Evolutionary conservation across 2,329 filamentous ascomycete genomes (phyloP), one percentile per base, ranked within the genome.

Genomic region (Macroventuria anomochaeta): DNA sequence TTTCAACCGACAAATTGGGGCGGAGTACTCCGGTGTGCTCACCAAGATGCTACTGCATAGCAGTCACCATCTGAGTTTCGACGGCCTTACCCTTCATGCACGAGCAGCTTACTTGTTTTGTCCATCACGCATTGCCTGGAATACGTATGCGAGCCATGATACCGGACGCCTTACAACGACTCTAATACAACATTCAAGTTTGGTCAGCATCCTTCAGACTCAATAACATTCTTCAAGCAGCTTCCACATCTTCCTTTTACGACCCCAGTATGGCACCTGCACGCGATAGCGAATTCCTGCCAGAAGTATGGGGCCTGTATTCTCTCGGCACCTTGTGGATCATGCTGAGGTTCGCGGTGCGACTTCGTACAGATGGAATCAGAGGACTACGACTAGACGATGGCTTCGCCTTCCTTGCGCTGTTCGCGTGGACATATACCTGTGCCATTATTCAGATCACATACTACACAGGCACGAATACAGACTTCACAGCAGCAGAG

Each of bases 401-500:
- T 10, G 54, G 26, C 12, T 41, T 57, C 3, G 54, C 54, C 1
- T 28, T 53, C 2, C n/a, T 53, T 6, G 54, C 48, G 0, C 6
- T 56, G 15, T 18, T 34, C 12, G 51, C 51, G 12, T 61, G 52
- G 55, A 55, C 55, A 0, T 49, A 46, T 29, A 54, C 48, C 2
- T 51, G 51, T 21, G 46, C 43, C 12, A 46, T 44, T 1, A 58
- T 50, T 7, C 38, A 61, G 4, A 39, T 49, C 36, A 61, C 53
- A 2, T 58, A 61, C 32, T 43, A 53, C 28, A 56, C 53, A 2
- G 49, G 50, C 5, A 61, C 58, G 2, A 61, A 53, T 23, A 49
- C 49, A 7, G 58, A 61, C 34, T 61, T 47, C 20, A 39, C 36
- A 3, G 12, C 46, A 21, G 42, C 36, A 2, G 58, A 61, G 32